Evolutionary conservation across 805 yeast genomes (phyloP).

Genomic region (Zygosaccharomyces bailii): DNA sequence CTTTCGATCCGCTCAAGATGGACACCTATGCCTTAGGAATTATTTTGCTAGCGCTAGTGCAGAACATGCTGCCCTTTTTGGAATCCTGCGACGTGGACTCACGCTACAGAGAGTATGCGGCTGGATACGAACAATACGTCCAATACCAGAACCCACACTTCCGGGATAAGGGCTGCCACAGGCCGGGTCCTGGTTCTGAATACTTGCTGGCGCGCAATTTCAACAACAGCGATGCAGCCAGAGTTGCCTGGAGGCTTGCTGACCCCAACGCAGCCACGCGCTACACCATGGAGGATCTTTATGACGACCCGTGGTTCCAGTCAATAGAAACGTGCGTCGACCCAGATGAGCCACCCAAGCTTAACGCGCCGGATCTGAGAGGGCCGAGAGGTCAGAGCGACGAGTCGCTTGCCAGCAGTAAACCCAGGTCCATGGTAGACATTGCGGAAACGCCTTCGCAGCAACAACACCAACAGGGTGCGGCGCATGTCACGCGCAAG

Average conservation of each 20-base stretch:
- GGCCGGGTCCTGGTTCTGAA: constrained; percentile 67
- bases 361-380: constrained; percentile 27
- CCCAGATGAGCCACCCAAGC: constrained; percentile 20
- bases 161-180: constrained; percentile 42
- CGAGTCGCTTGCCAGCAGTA: constrained; percentile 1
- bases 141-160: constrained; percentile 45
- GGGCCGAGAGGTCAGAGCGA: constrained; percentile 7
- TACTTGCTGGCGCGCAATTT: constrained; percentile 64
- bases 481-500: constrained; percentile 7
- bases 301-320: constrained; percentile 63
- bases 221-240: constrained; percentile 55
- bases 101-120: constrained; percentile 53
- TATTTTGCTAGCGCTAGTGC: constrained; percentile 56
- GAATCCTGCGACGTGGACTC: constrained; percentile 46
- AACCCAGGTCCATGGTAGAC: constrained; percentile 29
- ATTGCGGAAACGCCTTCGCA: constrained; percentile 20
- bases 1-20: constrained; percentile 62
- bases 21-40: constrained; percentile 76
- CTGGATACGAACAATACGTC: constrained; percentile 43
- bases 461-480: constrained; percentile 6
- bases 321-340: constrained; percentile 53
- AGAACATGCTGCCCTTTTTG: constrained; percentile 58
- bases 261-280: constrained; percentile 58
- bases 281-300: constrained; percentile 50
- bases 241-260: constrained; percentile 71